phyloP scores from a whole-genome alignment of 2,329 filamentous ascomycete species.

The Penicillium sp. region DNA sequence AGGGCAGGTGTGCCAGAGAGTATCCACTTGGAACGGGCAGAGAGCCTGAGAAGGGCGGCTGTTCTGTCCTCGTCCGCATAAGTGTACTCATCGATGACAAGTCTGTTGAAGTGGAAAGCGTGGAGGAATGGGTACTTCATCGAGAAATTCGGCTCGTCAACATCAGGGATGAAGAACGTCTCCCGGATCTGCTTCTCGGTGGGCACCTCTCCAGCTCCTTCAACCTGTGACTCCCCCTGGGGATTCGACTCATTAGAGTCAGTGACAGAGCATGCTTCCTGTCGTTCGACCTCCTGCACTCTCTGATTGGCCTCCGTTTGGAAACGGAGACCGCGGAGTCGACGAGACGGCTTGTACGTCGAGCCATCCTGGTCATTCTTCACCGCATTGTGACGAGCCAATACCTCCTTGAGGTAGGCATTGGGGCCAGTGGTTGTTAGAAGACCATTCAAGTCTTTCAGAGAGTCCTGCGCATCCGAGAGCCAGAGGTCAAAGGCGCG shows the following conservation, averaged over 20 bases:
- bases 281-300: background rate
- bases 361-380: constrained; percentile 37
- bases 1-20: constrained; percentile 63
- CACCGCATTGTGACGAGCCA: constrained; percentile 29
- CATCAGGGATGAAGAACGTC: background rate
- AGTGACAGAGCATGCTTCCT: background rate
- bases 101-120: constrained; percentile 59
- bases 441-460: constrained; percentile 45
- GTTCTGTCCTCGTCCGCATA: constrained; percentile 50
- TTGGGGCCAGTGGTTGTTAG: constrained; percentile 32
- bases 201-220: background rate
- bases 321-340: background rate
- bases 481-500: constrained; percentile 58
- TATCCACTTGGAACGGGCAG: constrained; percentile 58
- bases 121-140: constrained; percentile 51
- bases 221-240: background rate
- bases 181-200: background rate
- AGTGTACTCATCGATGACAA: constrained; percentile 66
- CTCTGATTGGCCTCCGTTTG: background rate
- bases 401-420: constrained; percentile 34
- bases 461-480: constrained; percentile 39
- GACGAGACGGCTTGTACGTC: background rate
- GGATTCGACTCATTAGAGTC: background rate
- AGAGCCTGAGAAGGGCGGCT: constrained; percentile 46
- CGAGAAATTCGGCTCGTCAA: constrained; percentile 19